phyloP scores from a whole-genome alignment of 2,329 filamentous ascomycete species.

The Fusarium penzigii region DNA sequence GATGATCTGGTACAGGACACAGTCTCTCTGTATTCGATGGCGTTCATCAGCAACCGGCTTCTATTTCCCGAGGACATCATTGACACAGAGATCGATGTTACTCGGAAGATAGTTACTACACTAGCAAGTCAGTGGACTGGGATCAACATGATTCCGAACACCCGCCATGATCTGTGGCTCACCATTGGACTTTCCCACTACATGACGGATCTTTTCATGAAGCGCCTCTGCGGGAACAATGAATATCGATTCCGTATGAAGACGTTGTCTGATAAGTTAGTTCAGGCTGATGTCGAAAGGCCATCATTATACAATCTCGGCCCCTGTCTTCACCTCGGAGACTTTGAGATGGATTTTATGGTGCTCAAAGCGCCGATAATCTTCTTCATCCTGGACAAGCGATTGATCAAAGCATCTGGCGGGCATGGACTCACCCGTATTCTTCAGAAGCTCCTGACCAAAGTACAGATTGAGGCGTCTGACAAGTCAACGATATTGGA shows the following conservation, averaged over 20 bases:
- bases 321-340: conserved; percentile 73
- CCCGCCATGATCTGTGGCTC: conserved; percentile 81
- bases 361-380: conserved; percentile 87
- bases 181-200: conserved; percentile 89
- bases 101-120: conserved; percentile 77
- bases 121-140: conserved; percentile 93
- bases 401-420: conserved; percentile 79
- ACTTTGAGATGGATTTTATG: conserved; percentile 88
- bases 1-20: conserved; percentile 82
- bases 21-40: conserved; percentile 76
- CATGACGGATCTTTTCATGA: conserved; percentile 93
- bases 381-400: conserved; percentile 89
- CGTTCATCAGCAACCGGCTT: conserved; percentile 83
- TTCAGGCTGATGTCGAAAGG: conserved; percentile 77
- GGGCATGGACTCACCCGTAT: conserved; percentile 85
- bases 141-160: conserved; percentile 85
- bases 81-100: conserved; percentile 81
- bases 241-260: conserved; percentile 93
- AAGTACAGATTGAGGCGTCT: conserved; percentile 68
- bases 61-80: conserved; percentile 84
- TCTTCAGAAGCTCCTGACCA: conserved; percentile 81
- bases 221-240: conserved; percentile 88
- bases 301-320: conserved; percentile 84
- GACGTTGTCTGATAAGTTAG: conserved; percentile 75
- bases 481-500: conserved; percentile 72